phyloP scores from a whole-genome alignment of 108 stramenopile genomes.

The Stephanodiscus minutulus region DNA sequence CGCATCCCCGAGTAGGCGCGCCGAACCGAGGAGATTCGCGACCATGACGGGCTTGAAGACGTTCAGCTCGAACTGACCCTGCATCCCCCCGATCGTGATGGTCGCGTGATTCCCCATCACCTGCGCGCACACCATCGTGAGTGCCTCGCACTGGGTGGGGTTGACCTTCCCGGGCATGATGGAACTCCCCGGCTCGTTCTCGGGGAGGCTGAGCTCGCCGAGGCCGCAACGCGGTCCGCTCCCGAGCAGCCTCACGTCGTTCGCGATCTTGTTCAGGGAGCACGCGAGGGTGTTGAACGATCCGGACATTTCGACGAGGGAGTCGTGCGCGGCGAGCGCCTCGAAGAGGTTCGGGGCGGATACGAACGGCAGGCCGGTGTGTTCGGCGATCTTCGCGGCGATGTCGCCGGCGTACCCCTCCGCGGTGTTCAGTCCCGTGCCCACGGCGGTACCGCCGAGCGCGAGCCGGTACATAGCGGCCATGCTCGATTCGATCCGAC shows the following conservation, averaged over 20 bases:
- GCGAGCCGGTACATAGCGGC: constrained; percentile 89
- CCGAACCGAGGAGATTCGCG: constrained; percentile 90
- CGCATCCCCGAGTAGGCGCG: constrained; percentile 93
- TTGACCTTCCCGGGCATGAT: constrained; percentile 99
- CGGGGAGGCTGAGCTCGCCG: constrained; percentile 93
- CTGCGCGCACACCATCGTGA: constrained; percentile 98
- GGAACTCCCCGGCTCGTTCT: constrained; percentile 96
- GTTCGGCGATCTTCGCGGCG: constrained; percentile 88
- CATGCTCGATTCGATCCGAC: constrained; percentile 70
- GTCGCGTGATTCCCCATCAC: constrained; percentile 98
- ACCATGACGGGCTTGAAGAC: constrained; percentile 99
- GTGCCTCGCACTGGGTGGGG: constrained; percentile 98
- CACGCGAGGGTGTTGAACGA: constrained; percentile 90
- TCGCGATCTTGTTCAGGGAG: constrained; percentile 95
- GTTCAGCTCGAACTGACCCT: constrained; percentile 98
- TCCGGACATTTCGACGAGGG: constrained; percentile 91
- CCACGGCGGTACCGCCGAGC: constrained; percentile 98
- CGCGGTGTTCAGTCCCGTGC: constrained; percentile 86
- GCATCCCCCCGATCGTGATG: constrained; percentile 91
- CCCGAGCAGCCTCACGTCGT: constrained; percentile 94
- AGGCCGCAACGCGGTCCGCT: constrained; percentile 96
- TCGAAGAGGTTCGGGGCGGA: constrained; percentile 98
- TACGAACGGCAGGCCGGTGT: constrained; percentile 87
- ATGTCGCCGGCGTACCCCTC: constrained; percentile 92
- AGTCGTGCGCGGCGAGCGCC: constrained; percentile 96